Evolutionary conservation across 257 asterid genomes (phyloP), one percentile per base, ranked within the genome.

Genomic region (Solanum sejunctum): DNA sequence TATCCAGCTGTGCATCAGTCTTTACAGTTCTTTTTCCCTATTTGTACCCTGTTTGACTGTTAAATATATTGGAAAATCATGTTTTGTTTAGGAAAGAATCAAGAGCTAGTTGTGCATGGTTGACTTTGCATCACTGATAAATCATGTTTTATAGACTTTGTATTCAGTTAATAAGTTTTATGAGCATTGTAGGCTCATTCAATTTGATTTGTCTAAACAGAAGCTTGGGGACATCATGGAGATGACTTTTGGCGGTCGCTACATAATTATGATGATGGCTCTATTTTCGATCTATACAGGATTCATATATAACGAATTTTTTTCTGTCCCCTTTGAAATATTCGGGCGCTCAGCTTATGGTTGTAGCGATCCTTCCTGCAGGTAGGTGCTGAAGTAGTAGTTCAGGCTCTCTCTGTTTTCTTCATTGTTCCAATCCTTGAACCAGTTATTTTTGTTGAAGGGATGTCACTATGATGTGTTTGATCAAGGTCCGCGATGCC

Each of bases 221-320:
- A 92, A 90, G 88, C 94, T 91, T 79, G 95, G 95, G 17, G 95
- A 92, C 89, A 92, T 92, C 61, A 89, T 90, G 93, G 95, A 89
- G 93, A 91, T 92, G 95, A 85, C 93, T 71, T 91, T 92, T 90
- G 92, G 95, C 73, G 95, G 95, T 84, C 95, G 95, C 43, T 92
- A 92, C 89, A 86, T 92, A 28, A 91, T 92, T 84, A 82, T 92
- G 89, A 88, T 92, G 95, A 92, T 92, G 95, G 92, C 95, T 20
- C 84, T 92, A 51, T 92, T 92, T 88, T 92, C 95, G 54, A 92
- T 92, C 88, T 92, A 92, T 89, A 92, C 95, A 61, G 95, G 95
- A 80, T 85, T 92, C 26, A 84, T 91, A 70, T 92, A 92, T 83
- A 92, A 92, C 12, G 95, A 92, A 84, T 92, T 92, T 84, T 92